Percentiles rank a stretch among this genome's conserved stretches.
These are phyloP conservation scores for Sarocladiaceae sp. DNA, from an alignment of 2,329 filamentous ascomycete genomes.

Conservation along the genomic window DNA sequence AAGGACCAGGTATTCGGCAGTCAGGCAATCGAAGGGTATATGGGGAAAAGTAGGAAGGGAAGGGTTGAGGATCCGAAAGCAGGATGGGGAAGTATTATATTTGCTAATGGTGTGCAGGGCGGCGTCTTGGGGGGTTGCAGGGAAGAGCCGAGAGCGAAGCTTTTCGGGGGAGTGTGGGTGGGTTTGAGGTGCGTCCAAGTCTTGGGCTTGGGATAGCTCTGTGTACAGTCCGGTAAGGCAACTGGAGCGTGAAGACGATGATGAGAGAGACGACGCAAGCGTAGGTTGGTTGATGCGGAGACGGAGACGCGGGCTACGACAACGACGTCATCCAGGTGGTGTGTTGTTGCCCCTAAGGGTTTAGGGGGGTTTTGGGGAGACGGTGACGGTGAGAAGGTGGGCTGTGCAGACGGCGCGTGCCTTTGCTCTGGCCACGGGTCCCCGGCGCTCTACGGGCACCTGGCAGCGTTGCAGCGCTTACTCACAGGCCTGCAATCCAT, in stretches of 20 bases:
- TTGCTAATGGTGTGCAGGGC: not conserved
- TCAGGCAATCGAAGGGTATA: slow-evolving; percentile 6
- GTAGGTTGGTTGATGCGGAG: slow-evolving; percentile 8
- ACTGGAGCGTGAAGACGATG: slow-evolving; percentile 5
- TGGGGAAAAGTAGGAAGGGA: slow-evolving; percentile 8
- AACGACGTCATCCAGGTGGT: slow-evolving; percentile 9
- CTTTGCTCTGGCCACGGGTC: not conserved
- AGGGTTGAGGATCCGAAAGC: not conserved
- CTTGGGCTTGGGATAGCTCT: not conserved
- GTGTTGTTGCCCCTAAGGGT: not conserved
- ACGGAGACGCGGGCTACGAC: not conserved
- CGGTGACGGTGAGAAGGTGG: not conserved
- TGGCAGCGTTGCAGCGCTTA: not conserved
- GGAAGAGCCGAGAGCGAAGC: slow-evolving; percentile 9
- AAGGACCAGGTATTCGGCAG: not conserved
- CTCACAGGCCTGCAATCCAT: not conserved
- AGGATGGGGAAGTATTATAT: slow-evolving; percentile 10
- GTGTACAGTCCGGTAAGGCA: not conserved
- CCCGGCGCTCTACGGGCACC: not conserved
- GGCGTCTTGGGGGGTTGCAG: not conserved
- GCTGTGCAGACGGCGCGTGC: not conserved
- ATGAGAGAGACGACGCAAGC: slow-evolving; percentile 8
- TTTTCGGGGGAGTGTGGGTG: slow-evolving; percentile 9
- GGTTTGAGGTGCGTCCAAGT: not conserved
- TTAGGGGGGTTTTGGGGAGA: not conserved